These are phyloP conservation scores for Butyriboletus loyo DNA, from an alignment of 768 basidiomycete genomes.

Conservation along the genomic window DNA sequence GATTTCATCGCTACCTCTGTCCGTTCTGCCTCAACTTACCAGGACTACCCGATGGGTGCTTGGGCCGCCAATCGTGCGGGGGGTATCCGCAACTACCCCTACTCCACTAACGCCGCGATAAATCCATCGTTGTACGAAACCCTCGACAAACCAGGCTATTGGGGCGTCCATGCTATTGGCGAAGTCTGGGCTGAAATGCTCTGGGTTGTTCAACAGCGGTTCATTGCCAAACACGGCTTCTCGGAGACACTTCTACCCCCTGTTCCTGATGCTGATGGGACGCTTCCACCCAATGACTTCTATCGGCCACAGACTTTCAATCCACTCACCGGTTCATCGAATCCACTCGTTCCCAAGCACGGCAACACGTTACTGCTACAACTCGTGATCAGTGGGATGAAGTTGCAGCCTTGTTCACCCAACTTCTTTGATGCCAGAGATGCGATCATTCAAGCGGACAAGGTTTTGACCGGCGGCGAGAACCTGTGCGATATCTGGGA, in stretches of 20 bases:
- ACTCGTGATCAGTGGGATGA: conserved; percentile 90
- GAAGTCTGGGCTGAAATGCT: conserved; percentile 96
- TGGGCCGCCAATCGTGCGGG: conserved; percentile 81
- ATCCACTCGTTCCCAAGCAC: conserved; percentile 77
- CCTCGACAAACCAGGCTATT: conserved; percentile 90
- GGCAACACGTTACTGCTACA: conserved; percentile 86
- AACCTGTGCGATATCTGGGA: conserved; percentile 88
- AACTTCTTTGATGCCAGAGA: conserved; percentile 87
- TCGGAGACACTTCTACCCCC: conserved; percentile 81
- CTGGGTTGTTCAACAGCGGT: conserved; percentile 69
- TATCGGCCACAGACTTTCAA: conserved; percentile 48
- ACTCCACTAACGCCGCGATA: conserved; percentile 71
- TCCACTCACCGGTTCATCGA: conserved; percentile 25
- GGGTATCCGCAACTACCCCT: conserved; percentile 88
- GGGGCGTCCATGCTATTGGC: conserved; percentile 89
- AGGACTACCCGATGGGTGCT: conserved; percentile 87
- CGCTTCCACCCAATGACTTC: conserved; percentile 63
- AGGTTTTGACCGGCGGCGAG: conserved; percentile 87
- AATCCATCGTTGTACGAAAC: conserved; percentile 96
- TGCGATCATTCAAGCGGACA: conserved; percentile 89
- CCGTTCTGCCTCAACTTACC: conserved; percentile 68
- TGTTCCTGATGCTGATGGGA: conserved; percentile 57
- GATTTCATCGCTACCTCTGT: conserved; percentile 88
- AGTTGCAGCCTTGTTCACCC: conserved; percentile 90
- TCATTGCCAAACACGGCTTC: conserved; percentile 84